phyloP scores from a whole-genome alignment of 2,329 filamentous ascomycete species.

The Neophaeococcomyces aloes region DNA sequence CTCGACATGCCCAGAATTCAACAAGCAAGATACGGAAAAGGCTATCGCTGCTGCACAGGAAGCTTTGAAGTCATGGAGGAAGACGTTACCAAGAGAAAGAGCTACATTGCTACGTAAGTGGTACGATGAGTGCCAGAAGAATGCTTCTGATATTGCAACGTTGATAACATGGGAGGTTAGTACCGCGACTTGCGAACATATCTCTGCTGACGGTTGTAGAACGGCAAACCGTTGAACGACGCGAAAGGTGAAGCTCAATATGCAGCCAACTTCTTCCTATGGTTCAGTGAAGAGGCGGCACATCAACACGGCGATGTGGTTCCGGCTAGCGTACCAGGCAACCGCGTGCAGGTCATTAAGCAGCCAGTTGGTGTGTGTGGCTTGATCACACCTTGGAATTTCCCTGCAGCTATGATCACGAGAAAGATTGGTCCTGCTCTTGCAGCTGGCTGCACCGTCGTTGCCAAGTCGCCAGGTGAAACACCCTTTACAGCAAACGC shows the following conservation, averaged over 20 bases:
- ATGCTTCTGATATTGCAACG: conserved; percentile 54
- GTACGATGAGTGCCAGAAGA: conserved; percentile 57
- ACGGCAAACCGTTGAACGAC: conserved; percentile 55
- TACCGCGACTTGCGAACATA: not conserved
- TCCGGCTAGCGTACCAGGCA: conserved; percentile 47
- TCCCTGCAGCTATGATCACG: conserved; percentile 46
- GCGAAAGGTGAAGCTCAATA: conserved; percentile 50
- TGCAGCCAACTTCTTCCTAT: conserved; percentile 51
- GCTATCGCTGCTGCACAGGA: conserved; percentile 75
- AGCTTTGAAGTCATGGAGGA: conserved; percentile 54
- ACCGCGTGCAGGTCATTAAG: conserved; percentile 52
- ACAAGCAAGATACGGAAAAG: conserved; percentile 61
- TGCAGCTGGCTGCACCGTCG: conserved; percentile 90
- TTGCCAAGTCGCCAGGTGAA: conserved; percentile 82
- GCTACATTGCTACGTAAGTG: conserved; percentile 54
- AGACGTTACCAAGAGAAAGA: conserved; percentile 50
- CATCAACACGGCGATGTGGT: conserved; percentile 52
- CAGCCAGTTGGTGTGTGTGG: conserved; percentile 59
- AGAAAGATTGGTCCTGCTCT: conserved; percentile 49
- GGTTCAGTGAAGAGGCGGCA: conserved; percentile 54
- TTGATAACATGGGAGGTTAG: conserved; percentile 46
- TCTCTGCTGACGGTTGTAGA: conserved; percentile 40
- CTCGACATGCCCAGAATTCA: conserved; percentile 72
- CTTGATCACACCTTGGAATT: conserved; percentile 59
- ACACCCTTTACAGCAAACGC: conserved; percentile 87